Base-by-base conservation (phyloP, 257 asterid species). In the Plantago major region DNA sequence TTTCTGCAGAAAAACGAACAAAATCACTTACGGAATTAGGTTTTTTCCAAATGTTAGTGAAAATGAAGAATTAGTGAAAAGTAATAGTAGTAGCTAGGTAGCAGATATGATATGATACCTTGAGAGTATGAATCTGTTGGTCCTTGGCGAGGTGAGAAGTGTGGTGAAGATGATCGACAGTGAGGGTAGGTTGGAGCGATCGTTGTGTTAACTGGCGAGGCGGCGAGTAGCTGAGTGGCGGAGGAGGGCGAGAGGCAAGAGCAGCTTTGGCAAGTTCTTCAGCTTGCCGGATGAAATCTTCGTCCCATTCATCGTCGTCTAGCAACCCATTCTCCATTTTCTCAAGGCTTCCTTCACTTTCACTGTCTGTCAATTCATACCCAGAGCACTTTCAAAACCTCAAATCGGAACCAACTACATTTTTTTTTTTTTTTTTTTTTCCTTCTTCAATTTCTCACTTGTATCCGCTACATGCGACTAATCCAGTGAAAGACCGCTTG, bases 151-250 rank as follows among this genome's bases (percentile, higher is more conserved):
- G 33, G 1, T 53, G 0, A 16, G 13, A 10, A 52, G 38, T 51
- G 38, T 16, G 22, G 28, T 1, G 55, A 28, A 49, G 12, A 64
- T 65, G 67, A 15, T 64, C n/a, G 49, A 12, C 70, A 46, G 43
- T 50, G 74, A 58, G 73, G 54, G 52, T 74, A 5, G 11, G 62
- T 0, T 73, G 73, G 14, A 3, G 71, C 7, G 74, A 51, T 67
- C 86, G 71, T 82, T 91, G 98, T n/a, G 98, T 84, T 74, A 88
- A 73, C 69, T 82, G 81, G 42, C 88, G 84, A 50, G 98, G 98
- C 61, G 96, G 98, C 10, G 96, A 85, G 63, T 79, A 76, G 64
- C 71, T 81, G 67, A 68, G 37, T 11, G 80, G 79, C 38, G 74
- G 75, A 0, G 60, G 74, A 8, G 71, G 62, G n/a, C 77, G 22